phyloP scores from a whole-genome alignment of 2,329 filamentous ascomycete genomes.

The Penicillium sp. region DNA sequence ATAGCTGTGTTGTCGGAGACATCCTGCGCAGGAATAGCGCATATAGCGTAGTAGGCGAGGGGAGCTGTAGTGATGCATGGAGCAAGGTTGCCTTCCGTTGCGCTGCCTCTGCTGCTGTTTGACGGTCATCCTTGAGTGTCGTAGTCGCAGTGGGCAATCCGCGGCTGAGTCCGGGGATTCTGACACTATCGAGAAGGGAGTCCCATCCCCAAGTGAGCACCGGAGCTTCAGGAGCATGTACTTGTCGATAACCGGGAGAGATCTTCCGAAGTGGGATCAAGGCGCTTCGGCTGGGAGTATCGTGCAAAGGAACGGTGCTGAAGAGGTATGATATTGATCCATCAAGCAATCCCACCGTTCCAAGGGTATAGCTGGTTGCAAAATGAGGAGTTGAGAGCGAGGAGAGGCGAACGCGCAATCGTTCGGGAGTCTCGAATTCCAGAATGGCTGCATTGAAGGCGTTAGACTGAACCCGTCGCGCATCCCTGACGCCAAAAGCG shows the following conservation, averaged over 20 bases:
- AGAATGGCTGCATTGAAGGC: constrained; percentile 64
- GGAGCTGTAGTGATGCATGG: constrained; percentile 49
- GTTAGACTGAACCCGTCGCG: constrained; percentile 11
- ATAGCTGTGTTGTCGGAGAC: constrained; percentile 74
- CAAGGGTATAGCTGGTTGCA: constrained; percentile 89
- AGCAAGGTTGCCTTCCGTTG: constrained; percentile 45
- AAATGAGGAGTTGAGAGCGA: constrained; percentile 92
- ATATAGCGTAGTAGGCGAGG: constrained; percentile 79
- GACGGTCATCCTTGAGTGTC: constrained; percentile 61
- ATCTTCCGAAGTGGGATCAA: constrained; percentile 75
- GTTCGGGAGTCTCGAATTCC: constrained; percentile 82
- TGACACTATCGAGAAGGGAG: constrained; percentile 30
- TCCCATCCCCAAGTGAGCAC: constrained; percentile 36
- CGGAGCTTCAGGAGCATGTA: constrained; percentile 53
- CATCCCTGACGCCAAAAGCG: constrained; percentile 12
- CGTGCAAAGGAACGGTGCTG: constrained; percentile 75
- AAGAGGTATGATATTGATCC: constrained; percentile 97
- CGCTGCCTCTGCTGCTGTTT: constrained; percentile 13
- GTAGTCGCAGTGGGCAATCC: constrained; percentile 37
- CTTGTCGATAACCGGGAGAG: constrained; percentile 78
- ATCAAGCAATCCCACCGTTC: constrained; percentile 86
- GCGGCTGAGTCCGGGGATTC: constrained; percentile 19
- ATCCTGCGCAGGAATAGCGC: constrained; percentile 80
- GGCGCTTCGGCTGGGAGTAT: constrained; percentile 68
- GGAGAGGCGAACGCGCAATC: constrained; percentile 82